Percentiles rank a stretch among this genome's conserved stretches.
phyloP scores from a whole-genome alignment of 441 rosid genomes.

The Pelargonium australe region DNA sequence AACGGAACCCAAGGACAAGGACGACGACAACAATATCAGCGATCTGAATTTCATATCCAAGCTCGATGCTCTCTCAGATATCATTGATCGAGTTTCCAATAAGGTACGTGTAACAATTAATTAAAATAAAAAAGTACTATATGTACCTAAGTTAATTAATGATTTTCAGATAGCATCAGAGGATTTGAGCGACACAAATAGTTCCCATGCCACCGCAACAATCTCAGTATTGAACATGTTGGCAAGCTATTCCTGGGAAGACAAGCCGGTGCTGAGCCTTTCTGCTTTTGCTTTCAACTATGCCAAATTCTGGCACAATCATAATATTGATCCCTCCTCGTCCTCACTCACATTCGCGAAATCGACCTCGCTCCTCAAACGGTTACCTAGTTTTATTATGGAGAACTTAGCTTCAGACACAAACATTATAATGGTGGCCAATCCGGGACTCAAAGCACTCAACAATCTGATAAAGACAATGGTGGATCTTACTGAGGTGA shows the following conservation, averaged over 20 bases:
- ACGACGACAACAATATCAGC: slow-evolving; percentile 29
- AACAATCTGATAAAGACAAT: slow-evolving; percentile 28
- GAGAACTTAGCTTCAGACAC: slow-evolving; percentile 17
- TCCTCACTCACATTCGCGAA: slow-evolving; percentile 26
- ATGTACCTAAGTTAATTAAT: no score
- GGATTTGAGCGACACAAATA: slow-evolving; percentile 50
- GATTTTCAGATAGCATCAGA: slow-evolving; percentile 54
- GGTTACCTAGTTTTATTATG: slow-evolving; percentile 26
- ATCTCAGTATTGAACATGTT: slow-evolving; percentile 55
- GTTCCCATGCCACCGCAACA: slow-evolving; percentile 58
- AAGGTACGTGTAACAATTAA: slow-evolving; percentile 34
- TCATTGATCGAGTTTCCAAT: slow-evolving; percentile 45
- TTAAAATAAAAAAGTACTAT: no score
- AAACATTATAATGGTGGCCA: slow-evolving; percentile 4
- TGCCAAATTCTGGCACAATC: slow-evolving; percentile 50
- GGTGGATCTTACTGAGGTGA: slow-evolving; percentile 31
- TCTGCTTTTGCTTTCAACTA: slow-evolving; percentile 87
- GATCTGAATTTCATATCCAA: slow-evolving; percentile 29
- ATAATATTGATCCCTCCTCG: slow-evolving; percentile 15
- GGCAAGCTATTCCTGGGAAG: slow-evolving; percentile 73
- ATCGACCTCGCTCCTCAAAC: slow-evolving; percentile 33
- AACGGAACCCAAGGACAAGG: slow-evolving; percentile 20
- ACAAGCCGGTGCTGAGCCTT: slow-evolving; percentile 68
- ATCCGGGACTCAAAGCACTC: slow-evolving; percentile 34
- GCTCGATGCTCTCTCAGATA: slow-evolving; percentile 34